Evolutionary conservation across 2,329 filamentous ascomycete genomes (phyloP).

Genomic region (Clonostachys solani): DNA sequence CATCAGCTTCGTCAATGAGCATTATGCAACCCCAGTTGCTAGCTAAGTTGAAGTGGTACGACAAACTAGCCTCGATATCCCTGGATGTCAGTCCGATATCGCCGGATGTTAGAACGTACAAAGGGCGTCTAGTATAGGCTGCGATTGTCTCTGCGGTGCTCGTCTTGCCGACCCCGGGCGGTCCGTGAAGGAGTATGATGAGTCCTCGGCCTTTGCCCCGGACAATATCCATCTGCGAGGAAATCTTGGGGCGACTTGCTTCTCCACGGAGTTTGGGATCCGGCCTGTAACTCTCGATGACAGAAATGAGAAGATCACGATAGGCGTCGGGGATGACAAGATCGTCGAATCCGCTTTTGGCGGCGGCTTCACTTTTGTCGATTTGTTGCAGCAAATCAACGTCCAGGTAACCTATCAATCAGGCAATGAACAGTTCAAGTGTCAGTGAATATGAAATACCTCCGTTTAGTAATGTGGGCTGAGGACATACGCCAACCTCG

Average conservation of each 20-base stretch:
- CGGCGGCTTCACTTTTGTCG: neutral
- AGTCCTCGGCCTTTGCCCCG: slow-evolving; percentile 45
- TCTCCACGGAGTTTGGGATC: neutral
- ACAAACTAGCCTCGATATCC: slow-evolving; percentile 4
- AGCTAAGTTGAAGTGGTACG: slow-evolving; percentile 4
- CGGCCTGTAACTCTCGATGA: neutral
- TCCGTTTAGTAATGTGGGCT: neutral
- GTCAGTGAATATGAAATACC: neutral
- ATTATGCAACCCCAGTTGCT: slow-evolving; percentile 9
- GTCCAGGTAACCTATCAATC: neutral
- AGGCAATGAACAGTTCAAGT: neutral
- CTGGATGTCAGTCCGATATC: slow-evolving; percentile 6
- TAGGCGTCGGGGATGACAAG: neutral
- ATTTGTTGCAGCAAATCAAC: neutral
- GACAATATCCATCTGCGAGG: slow-evolving; percentile 33
- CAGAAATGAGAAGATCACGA: neutral
- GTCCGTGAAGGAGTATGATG: slow-evolving; percentile 42
- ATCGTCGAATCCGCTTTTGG: neutral
- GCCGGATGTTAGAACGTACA: slow-evolving; percentile 9
- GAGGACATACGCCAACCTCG: neutral
- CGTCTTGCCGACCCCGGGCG: slow-evolving; percentile 45
- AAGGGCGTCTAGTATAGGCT: slow-evolving; percentile 2
- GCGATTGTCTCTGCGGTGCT: slow-evolving; percentile 28
- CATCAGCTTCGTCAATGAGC: slow-evolving; percentile 11
- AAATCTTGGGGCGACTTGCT: neutral